Conservation (phyloP, 352 stramenopile species). For the Thalassiosira exigua region DNA sequence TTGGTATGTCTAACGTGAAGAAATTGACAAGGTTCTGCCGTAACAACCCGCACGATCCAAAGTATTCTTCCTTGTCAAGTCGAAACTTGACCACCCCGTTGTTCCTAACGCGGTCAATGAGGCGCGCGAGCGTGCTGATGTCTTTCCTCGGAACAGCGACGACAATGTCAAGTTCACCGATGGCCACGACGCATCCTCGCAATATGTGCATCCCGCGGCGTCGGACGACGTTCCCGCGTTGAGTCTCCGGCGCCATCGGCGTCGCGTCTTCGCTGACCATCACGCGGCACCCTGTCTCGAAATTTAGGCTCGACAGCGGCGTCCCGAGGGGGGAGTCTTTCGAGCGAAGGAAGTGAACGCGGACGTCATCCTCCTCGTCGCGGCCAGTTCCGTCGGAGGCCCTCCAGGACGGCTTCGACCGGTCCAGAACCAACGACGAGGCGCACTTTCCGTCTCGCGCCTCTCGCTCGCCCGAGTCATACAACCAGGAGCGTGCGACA, state of each 20-base stretch:
- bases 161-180: conserved; percentile 51
- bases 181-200: conserved; percentile 52
- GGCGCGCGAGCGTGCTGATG: conserved; percentile 50
- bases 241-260: conserved; percentile 27
- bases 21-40: conserved; percentile 84
- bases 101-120: conserved; percentile 22
- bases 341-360: conserved; percentile 53
- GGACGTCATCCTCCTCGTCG: conserved; percentile 21
- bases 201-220: conserved; percentile 65
- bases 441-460: conserved; percentile 69
- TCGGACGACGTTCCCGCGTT: neutral
- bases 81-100: conserved; percentile 55
- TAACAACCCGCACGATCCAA: conserved; percentile 62
- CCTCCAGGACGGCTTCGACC: conserved; percentile 10
- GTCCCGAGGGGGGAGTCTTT: conserved; percentile 13
- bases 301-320: conserved; percentile 44
- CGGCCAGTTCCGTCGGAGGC: conserved; percentile 20
- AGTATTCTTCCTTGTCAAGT: conserved; percentile 76
- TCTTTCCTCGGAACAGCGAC: conserved; percentile 60
- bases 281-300: conserved; percentile 65
- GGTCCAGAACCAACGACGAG: conserved; percentile 65
- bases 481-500: conserved; percentile 69
- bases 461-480: conserved; percentile 65
- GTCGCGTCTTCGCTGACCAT: conserved; percentile 73
- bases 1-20: conserved; percentile 61